These are phyloP conservation scores for Podospora appendiculata DNA, from an alignment of 495 filamentous ascomycete genomes.

Conservation along the genomic window DNA sequence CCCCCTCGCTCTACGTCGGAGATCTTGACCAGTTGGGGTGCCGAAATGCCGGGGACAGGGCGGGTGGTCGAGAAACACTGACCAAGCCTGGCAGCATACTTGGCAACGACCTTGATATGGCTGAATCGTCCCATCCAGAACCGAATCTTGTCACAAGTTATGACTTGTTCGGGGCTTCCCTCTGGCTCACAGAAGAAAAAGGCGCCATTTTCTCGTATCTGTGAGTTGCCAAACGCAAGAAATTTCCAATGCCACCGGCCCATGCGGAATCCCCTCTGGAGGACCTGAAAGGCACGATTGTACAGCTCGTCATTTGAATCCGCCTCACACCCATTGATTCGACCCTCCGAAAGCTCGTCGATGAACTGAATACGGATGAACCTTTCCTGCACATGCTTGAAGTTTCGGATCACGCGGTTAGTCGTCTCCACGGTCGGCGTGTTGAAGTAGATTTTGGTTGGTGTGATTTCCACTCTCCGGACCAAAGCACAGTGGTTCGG, in stretches of 20 bases:
- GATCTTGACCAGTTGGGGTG: slow-evolving; percentile 38
- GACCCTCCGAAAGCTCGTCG: slow-evolving; percentile 58
- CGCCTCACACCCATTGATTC: slow-evolving; percentile 35
- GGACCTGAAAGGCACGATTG: slow-evolving; percentile 58
- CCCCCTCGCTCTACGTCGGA: slow-evolving; percentile 59
- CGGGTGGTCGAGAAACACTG: slow-evolving; percentile 95
- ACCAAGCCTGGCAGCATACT: slow-evolving; percentile 78
- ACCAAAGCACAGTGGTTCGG: slow-evolving; percentile 66
- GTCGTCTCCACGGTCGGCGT: slow-evolving; percentile 77
- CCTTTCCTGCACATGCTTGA: slow-evolving; percentile 56
- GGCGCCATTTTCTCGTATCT: slow-evolving; percentile 85
- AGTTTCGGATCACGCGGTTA: slow-evolving; percentile 77
- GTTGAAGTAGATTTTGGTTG: slow-evolving; percentile 70
- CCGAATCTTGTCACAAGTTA: slow-evolving; percentile 70
- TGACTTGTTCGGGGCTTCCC: slow-evolving; percentile 42
- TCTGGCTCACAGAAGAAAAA: slow-evolving; percentile 62
- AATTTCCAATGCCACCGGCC: slow-evolving; percentile 80
- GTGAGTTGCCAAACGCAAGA: slow-evolving; percentile 91
- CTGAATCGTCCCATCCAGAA: slow-evolving; percentile 83
- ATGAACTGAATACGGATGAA: slow-evolving; percentile 91
- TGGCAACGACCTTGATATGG: slow-evolving; percentile 70
- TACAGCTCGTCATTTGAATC: slow-evolving; percentile 62
- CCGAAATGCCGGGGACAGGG: slow-evolving; percentile 44
- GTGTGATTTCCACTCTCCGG: slow-evolving; percentile 71
- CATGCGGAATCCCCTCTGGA: slow-evolving; percentile 73